These are phyloP conservation scores for Phytophthora melonis DNA, from an alignment of 352 stramenopile genomes.

Conservation along the genomic window DNA sequence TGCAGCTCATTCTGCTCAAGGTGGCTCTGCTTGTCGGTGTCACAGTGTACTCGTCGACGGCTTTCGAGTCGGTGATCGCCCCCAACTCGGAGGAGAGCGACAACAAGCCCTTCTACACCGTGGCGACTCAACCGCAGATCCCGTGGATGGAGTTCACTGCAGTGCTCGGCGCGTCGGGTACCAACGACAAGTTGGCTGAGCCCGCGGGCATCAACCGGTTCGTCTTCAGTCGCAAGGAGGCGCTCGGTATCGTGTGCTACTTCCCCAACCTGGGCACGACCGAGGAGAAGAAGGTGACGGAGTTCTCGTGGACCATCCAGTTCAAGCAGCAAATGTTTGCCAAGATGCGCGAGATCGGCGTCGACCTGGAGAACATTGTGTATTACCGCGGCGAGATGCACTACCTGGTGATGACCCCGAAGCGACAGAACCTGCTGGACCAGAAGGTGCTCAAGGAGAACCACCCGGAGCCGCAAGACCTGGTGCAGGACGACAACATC, in stretches of 20 bases:
- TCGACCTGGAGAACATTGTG: slow-evolving; percentile 88
- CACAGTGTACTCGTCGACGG: slow-evolving; percentile 67
- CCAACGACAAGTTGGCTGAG: slow-evolving; percentile 70
- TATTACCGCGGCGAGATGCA: slow-evolving; percentile 90
- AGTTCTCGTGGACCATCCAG: slow-evolving; percentile 89
- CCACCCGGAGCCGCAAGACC: slow-evolving; percentile 65
- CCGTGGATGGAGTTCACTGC: slow-evolving; percentile 83
- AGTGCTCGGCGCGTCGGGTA: slow-evolving; percentile 72
- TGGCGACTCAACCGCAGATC: slow-evolving; percentile 80
- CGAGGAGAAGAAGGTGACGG: slow-evolving; percentile 79
- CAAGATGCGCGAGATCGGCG: slow-evolving; percentile 73
- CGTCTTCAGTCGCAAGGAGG: slow-evolving; percentile 83
- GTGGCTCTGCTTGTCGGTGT: slow-evolving; percentile 79
- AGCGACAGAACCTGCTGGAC: slow-evolving; percentile 79
- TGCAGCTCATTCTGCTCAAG: slow-evolving; percentile 89
- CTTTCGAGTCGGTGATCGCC: slow-evolving; percentile 65
- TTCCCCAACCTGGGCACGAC: slow-evolving; percentile 77
- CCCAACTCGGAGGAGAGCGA: slow-evolving; percentile 64
- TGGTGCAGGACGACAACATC: slow-evolving; percentile 77
- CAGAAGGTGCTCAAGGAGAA: slow-evolving; percentile 78
- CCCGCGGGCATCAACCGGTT: slow-evolving; percentile 80
- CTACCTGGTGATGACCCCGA: slow-evolving; percentile 89
- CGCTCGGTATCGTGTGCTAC: slow-evolving; percentile 86
- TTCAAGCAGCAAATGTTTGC: slow-evolving; percentile 89
- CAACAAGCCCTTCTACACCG: slow-evolving; percentile 73